Percentiles rank a stretch among this genome's conserved stretches.
phyloP scores from a whole-genome alignment of 805 yeast species.

The Maudiozyma serrabonitensis region DNA sequence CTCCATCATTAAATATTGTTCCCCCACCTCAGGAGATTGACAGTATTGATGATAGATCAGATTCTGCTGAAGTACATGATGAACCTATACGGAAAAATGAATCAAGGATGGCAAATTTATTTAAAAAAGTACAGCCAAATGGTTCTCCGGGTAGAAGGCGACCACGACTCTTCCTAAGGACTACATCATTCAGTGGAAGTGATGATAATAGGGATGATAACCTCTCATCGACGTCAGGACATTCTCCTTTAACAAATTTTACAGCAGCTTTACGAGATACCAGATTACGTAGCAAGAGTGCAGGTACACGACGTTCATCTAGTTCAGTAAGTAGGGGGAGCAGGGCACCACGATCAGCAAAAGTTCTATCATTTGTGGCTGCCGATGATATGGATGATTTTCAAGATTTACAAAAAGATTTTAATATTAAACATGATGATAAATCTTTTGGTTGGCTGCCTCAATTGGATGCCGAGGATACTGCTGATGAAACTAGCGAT shows the following conservation, averaged over 20 bases:
- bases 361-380: conserved; percentile 21
- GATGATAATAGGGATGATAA: neutral
- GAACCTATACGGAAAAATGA: neutral
- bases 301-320: conserved; percentile 6
- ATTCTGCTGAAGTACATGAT: neutral
- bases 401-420: conserved; percentile 25
- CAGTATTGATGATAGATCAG: conserved; percentile 1
- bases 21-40: conserved; percentile 11
- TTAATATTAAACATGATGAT: conserved; percentile 17
- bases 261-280: neutral
- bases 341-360: conserved; percentile 19
- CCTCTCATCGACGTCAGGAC: neutral
- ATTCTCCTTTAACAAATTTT: conserved; percentile 2
- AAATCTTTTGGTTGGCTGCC: conserved; percentile 27
- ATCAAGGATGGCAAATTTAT: conserved; percentile 9
- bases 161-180: neutral
- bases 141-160: neutral
- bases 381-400: conserved; percentile 28
- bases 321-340: conserved; percentile 6
- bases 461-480: conserved; percentile 5
- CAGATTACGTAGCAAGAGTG: conserved; percentile 2
- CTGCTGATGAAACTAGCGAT: neutral
- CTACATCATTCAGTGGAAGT: neutral
- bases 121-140: conserved; percentile 5
- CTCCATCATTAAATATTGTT: conserved; percentile 14